These are phyloP conservation scores for Rhododendron simsii DNA, from an alignment of 148 eudicot genomes.

Conservation along the genomic window DNA sequence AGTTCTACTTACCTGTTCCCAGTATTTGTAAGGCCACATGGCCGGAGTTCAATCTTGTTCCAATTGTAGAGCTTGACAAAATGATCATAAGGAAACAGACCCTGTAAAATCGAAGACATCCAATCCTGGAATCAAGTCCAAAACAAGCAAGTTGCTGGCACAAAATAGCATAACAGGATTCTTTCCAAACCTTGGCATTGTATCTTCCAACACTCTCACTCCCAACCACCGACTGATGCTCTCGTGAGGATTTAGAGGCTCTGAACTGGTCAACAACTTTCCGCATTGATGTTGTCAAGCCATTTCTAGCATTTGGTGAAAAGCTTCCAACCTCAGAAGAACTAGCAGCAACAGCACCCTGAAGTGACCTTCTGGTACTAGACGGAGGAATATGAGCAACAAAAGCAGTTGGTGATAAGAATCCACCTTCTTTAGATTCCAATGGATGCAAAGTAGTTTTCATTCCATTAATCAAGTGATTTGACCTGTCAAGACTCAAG, in stretches of 20 bases:
- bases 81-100: constrained; percentile 61
- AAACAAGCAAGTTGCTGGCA: not conserved
- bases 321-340: constrained; percentile 22
- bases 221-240: constrained; percentile 28
- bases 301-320: constrained; percentile 28
- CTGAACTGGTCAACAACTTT: constrained; percentile 59
- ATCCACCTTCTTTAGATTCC: constrained; percentile 20
- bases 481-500: constrained; percentile 19
- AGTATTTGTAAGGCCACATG: constrained; percentile 68
- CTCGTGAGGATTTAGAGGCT: constrained; percentile 34
- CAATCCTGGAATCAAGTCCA: constrained; percentile 6
- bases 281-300: constrained; percentile 43
- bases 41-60: constrained; percentile 70
- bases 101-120: constrained; percentile 43
- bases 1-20: constrained; percentile 66
- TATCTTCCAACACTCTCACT: constrained; percentile 38
- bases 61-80: constrained; percentile 85
- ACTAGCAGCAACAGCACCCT: constrained; percentile 11
- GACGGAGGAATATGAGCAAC: constrained; percentile 29
- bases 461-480: constrained; percentile 1
- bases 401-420: constrained; percentile 19
- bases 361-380: constrained; percentile 16
- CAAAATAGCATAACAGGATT: constrained; percentile 6
- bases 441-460: constrained; percentile 14
- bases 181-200: constrained; percentile 44